Base-by-base conservation (phyloP, 164 flowering plant species). In the Euptelea pleiosperma region DNA sequence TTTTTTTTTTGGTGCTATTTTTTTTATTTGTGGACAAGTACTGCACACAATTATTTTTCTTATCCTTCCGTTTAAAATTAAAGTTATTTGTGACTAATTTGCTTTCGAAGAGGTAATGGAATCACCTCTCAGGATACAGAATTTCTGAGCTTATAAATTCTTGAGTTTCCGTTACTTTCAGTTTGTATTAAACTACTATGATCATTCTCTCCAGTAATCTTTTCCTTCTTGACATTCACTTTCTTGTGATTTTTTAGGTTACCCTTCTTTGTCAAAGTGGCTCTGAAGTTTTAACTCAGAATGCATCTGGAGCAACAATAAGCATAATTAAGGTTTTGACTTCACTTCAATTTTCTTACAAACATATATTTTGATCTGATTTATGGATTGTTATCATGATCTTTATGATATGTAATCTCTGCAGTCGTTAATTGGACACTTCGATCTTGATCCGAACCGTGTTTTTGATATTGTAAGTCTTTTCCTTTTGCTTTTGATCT, bases 401-500 rank as follows among this genome's bases (percentile, higher is more conserved):
- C 2, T 34, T 30, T 16, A n/a, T 47, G 24, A 4, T 15, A 33
- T 54, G 35, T 35, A 30, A 26, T 46, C 11, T 55, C 28, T 80
- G 77, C 96, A 94, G 99, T 94, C 99, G 41, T 73, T 94, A 48
- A 94, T 94, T 75, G 99, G 99, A 21, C 99, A 94, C 68, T 94
- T 94, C 52, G 96, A 94, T 79, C 80, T 91, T 71, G 99, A 94
- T 58, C 99, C 99, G 10, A 94, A 94, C 64, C 98, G 98, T 65
- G 99, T 89, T 56, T 94, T 91, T 78, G 99, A 94, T 68, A 87
- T 94, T 65, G 99, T 94, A 82, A 89, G 99, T 79, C 15, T 5
- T 39, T 47, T 62, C 16, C 47, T n/a, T 42, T 70, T 39, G 26
- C 12, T 28, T 25, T 22, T 0, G 2, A 33, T 34, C 22, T 1